Percentiles rank a stretch among this genome's conserved stretches.
phyloP scores from a whole-genome alignment of 805 yeast species.

The Zygosaccharomyces kombuchaensis region DNA sequence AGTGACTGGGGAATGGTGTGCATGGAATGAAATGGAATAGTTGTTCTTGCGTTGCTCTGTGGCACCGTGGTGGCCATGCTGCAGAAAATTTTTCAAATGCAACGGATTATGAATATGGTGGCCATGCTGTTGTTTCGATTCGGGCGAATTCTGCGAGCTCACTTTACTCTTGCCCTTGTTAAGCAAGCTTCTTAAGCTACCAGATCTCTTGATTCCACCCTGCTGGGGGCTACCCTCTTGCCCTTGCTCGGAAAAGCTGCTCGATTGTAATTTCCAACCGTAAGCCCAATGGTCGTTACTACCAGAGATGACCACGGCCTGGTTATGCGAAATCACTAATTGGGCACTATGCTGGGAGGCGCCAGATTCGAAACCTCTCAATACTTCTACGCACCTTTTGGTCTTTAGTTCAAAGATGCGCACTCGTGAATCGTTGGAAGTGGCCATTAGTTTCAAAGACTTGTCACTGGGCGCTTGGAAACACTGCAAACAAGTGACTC shows the following conservation, averaged over 20 bases:
- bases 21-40: conserved; percentile 68
- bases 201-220: conserved; percentile 1
- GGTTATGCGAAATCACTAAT: conserved; percentile 9
- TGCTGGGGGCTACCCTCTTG: neutral
- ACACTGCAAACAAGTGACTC: conserved; percentile 71
- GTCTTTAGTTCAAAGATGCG: conserved; percentile 57
- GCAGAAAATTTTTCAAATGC: conserved; percentile 31
- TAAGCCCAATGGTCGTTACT: conserved; percentile 88
- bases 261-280: conserved; percentile 57
- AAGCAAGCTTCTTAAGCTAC: neutral
- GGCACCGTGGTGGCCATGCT: conserved; percentile 18
- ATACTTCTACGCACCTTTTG: conserved; percentile 55
- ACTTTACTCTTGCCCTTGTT: neutral
- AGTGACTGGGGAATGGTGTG: conserved; percentile 70
- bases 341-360: conserved; percentile 68
- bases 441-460: conserved; percentile 48
- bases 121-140: conserved; percentile 12
- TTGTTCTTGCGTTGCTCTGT: conserved; percentile 42
- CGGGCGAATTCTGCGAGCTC: neutral
- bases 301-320: conserved; percentile 54
- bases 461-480: conserved; percentile 33
- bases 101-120: conserved; percentile 9
- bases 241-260: conserved; percentile 1
- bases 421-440: conserved; percentile 79
- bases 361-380: conserved; percentile 69